phyloP scores from a whole-genome alignment of 2,329 filamentous ascomycete genomes.

The Chaetomium globosum region DNA sequence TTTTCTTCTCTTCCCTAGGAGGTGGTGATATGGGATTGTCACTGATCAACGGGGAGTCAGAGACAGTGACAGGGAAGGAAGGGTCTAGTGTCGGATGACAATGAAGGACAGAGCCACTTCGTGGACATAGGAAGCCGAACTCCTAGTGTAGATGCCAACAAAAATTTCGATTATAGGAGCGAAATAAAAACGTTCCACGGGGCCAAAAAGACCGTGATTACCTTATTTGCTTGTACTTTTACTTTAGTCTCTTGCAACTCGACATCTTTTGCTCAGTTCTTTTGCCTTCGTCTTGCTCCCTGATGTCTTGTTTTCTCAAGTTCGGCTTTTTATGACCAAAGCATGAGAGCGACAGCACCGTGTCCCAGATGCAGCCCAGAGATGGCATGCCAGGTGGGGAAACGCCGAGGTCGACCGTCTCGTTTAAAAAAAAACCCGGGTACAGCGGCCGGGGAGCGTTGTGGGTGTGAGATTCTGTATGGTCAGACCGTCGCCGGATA shows the following conservation, averaged over 20 bases:
- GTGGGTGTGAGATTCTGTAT: constrained; percentile 29
- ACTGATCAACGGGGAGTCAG: not conserved
- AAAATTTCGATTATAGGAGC: too few relatives aligned
- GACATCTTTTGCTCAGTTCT: too few relatives aligned
- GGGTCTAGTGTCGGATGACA: not conserved
- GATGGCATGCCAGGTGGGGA: not conserved
- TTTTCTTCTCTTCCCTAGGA: not conserved
- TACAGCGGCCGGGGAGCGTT: not conserved
- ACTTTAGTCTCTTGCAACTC: too few relatives aligned
- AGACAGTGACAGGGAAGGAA: not conserved
- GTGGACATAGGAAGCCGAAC: too few relatives aligned
- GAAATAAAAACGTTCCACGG: too few relatives aligned
- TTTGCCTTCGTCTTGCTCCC: too few relatives aligned
- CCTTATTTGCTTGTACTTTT: too few relatives aligned
- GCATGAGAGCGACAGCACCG: too few relatives aligned
- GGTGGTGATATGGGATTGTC: not conserved
- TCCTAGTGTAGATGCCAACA: too few relatives aligned
- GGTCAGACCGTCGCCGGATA: constrained; percentile 34
- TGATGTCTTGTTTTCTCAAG: too few relatives aligned
- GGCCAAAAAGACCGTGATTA: too few relatives aligned
- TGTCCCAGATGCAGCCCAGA: not conserved
- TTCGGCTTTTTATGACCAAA: too few relatives aligned
- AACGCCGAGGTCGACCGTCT: not conserved
- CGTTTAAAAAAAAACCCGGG: not conserved
- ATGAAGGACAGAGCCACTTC: not conserved